Base-by-base conservation (phyloP, 129 eudicot genomes). In the Logfia minima region DNA sequence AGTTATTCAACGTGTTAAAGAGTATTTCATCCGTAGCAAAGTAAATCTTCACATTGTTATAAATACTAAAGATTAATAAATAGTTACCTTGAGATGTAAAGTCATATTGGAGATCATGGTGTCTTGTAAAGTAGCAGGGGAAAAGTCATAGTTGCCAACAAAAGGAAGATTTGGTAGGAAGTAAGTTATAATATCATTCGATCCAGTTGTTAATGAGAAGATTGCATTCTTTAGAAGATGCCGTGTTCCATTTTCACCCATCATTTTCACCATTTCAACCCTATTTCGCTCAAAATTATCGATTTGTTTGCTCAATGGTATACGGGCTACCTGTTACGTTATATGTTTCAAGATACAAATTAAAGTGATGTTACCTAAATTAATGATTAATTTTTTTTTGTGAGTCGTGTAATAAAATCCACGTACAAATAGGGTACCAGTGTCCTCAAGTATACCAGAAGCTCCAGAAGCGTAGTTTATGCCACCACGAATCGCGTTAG, bases 381-480 rank as follows among this genome's bases (percentile, higher is more conserved):
- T 24, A 3, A 45, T 63, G 34, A 24, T 22, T 63, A 0, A n/a
- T n/a, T n/a, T n/a, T n/a, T n/a, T n/a, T n/a, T n/a, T n/a, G n/a
- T 0, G 39, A 29, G 10, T 31, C 11, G 14, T 72, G 24, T 23
- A 4, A n/a, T 39, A 64, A 23, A 48, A 6, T 60, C 11, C 16
- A 79, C 91, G 8, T 75, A 89, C 91, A 70, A 82, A 87, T 23
- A 89, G 65, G 45, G 83, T 72, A 65, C 95, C 95, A 4, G 89
- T 89, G 68, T 66, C 84, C 28, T 79, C 83, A 67, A 89, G 88
- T 51, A 89, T 89, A 13, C 95, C 91, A 13, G 95, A 85, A 66
- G 91, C 85, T 29, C 89, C 91, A 8, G 95, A 89, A 22, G 89
- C 95, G 31, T 82, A 89, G 69, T 84, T 89, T 48, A 89, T 75